Conservation (phyloP, 768 basidiomycete species). For the Clitopilus hobsonii region DNA sequence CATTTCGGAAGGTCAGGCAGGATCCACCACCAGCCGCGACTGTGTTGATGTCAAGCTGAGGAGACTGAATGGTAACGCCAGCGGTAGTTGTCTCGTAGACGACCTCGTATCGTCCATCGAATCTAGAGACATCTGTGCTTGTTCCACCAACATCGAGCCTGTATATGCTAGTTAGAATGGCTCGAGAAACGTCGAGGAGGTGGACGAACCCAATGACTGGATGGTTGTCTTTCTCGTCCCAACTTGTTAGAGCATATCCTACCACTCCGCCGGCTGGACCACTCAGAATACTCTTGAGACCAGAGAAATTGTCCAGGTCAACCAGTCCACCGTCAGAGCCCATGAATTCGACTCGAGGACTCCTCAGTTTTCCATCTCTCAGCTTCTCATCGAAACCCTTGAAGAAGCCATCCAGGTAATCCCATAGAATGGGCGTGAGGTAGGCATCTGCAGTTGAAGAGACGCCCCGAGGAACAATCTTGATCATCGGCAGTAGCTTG, state of each 20-base stretch:
- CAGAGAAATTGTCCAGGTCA: slow-evolving; percentile 81
- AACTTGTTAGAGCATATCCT: slow-evolving; percentile 89
- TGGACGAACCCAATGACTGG: slow-evolving; percentile 80
- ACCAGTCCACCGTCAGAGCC: slow-evolving; percentile 86
- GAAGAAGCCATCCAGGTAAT: slow-evolving; percentile 91
- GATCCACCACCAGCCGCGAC: slow-evolving; percentile 96
- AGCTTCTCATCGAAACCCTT: slow-evolving; percentile 77
- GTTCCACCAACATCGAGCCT: slow-evolving; percentile 95
- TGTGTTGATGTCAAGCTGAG: slow-evolving; percentile 93
- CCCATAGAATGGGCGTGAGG: slow-evolving; percentile 80
- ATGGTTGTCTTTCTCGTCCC: slow-evolving; percentile 64
- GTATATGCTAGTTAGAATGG: not conserved
- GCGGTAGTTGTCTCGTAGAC: slow-evolving; percentile 97
- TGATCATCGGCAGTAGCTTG: slow-evolving; percentile 89
- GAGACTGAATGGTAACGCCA: slow-evolving; percentile 87
- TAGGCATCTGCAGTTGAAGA: slow-evolving; percentile 95
- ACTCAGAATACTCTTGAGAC: slow-evolving; percentile 88
- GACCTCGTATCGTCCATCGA: slow-evolving; percentile 85
- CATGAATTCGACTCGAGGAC: slow-evolving; percentile 91
- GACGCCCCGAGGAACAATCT: slow-evolving; percentile 89
- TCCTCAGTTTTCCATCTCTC: slow-evolving; percentile 49
- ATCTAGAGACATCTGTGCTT: slow-evolving; percentile 92
- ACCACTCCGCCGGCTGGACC: slow-evolving; percentile 96
- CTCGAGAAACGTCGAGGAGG: slow-evolving; percentile 9
- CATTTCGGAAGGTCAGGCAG: slow-evolving; percentile 83